Base-by-base conservation (phyloP, 225 moss, liverwort and hornwort species). In the Marchantia polymorpha region DNA sequence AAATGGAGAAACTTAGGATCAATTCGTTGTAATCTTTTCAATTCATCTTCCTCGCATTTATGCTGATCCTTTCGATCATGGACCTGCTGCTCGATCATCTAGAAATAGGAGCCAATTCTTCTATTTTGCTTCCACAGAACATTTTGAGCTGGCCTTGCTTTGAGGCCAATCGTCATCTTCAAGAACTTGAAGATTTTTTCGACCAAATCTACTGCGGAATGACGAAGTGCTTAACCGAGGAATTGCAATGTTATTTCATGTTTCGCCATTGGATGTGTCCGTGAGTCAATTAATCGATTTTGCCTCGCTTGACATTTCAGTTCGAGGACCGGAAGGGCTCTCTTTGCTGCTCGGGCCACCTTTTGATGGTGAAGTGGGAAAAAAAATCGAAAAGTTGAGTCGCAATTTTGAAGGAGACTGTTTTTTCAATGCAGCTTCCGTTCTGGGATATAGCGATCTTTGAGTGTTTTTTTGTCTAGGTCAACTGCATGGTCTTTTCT, bases 271-370 rank as follows among this genome's bases (percentile, higher is more conserved):
- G 49, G 50, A 71, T 49, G 11, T n/a, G 48, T 48, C 70, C 7
- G n/a, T 22, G 7, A 8, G 17, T 71, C 20, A 71, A 11, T 49
- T 71, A 48, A 14, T 49, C 7, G 22, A 22, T 49, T 46, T 22
- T 49, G n/a, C 48, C 50, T 49, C 9, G 22, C 30, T 71, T 71
- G n/a, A 52, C 14, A 52, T 8, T 50, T 29, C 89, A 99, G 95
- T 92, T 64, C 87, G 99, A 78, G 90, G 82, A 75, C 80, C 90
- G 64, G 93, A 95, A 12, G 95, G 95, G 56, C 64, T 99, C 19
- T 92, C 95, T 26, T 68, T 99, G 79, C 89, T 93, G 25, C 81
- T 88, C 4, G 95, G 92, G 68, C 93, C 91, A 14, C 92, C 93
- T 52, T 93, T 91, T 75, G 86, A 53, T 58, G 93, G 84, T 65